Percentiles rank a stretch among this genome's conserved stretches.
Evolutionary conservation across 108 stramenopile genomes (phyloP).

Genomic region (Skeletonema tropicum): DNA sequence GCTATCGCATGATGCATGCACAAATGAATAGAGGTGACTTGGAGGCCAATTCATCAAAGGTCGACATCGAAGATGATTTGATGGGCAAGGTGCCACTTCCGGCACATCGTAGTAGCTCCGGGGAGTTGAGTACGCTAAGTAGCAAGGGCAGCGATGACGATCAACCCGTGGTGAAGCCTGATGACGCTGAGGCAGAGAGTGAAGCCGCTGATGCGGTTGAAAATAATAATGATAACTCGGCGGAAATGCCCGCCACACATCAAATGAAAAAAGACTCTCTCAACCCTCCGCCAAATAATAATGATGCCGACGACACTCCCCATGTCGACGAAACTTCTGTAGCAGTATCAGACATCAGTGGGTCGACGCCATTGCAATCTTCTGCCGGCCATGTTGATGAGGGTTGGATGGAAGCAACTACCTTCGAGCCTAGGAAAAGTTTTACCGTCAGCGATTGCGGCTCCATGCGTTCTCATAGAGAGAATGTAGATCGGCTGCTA

Average conservation of each 20-base stretch:
- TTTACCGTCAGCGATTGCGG: slow-evolving; percentile 1
- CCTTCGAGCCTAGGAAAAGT: neutral
- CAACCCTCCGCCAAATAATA: neutral
- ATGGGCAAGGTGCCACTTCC: neutral
- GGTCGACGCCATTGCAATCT: neutral
- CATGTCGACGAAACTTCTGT: slow-evolving; percentile 6
- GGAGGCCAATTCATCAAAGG: neutral
- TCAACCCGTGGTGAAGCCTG: neutral
- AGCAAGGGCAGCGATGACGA: neutral
- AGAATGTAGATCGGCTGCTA: neutral
- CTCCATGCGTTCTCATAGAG: slow-evolving; percentile 1
- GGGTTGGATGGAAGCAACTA: neutral
- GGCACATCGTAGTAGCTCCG: neutral
- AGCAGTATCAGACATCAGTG: neutral
- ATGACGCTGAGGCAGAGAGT: neutral
- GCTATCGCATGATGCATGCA: neutral
- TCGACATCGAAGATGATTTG: neutral
- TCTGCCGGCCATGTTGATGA: neutral
- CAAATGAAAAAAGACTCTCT: neutral
- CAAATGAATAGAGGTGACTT: neutral
- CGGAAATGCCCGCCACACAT: neutral
- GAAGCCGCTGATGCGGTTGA: neutral
- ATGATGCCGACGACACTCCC: neutral
- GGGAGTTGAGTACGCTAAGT: neutral
- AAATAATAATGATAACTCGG: neutral